Percentiles rank a stretch among this genome's conserved stretches.
Conservation (phyloP, 2,329 filamentous ascomycete genomes). For the Xylariaceae sp. region DNA sequence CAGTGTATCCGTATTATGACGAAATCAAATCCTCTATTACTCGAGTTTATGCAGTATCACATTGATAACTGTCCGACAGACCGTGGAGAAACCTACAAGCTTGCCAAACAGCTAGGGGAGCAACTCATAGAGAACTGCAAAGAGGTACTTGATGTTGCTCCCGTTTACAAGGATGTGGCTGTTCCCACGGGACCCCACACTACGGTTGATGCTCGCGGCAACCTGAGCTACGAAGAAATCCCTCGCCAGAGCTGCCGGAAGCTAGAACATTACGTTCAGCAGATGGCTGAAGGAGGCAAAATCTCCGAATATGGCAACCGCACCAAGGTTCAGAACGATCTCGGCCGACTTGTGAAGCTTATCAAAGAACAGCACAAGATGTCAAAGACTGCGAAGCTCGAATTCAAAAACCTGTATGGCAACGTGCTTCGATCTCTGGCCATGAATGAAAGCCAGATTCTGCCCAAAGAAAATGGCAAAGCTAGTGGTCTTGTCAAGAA, state of each 20-base stretch:
- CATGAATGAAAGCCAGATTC: slow-evolving; percentile 98
- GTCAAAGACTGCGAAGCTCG: slow-evolving; percentile 90
- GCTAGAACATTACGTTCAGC: slow-evolving; percentile 95
- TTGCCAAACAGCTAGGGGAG: slow-evolving; percentile 91
- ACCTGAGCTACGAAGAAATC: slow-evolving; percentile 86
- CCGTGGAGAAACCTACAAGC: slow-evolving; percentile 92
- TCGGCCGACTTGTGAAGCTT: slow-evolving; percentile 94
- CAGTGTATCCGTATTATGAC: slow-evolving; percentile 99
- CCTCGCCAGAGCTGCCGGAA: slow-evolving; percentile 88
- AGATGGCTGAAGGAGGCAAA: slow-evolving; percentile 98
- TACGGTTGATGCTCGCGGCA: slow-evolving; percentile 86
- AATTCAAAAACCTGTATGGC: slow-evolving; percentile 93
- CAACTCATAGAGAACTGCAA: slow-evolving; percentile 97
- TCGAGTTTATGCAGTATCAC: slow-evolving; percentile 99
- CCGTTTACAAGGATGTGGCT: slow-evolving; percentile 94
- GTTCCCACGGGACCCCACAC: slow-evolving; percentile 90
- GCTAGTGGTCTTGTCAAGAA: slow-evolving; percentile 49
- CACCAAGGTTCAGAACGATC: slow-evolving; percentile 94
- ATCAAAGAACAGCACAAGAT: slow-evolving; percentile 98
- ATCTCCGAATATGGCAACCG: slow-evolving; percentile 98
- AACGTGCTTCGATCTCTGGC: slow-evolving; percentile 90
- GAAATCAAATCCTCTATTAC: slow-evolving; percentile 88
- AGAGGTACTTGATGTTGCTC: slow-evolving; percentile 78
- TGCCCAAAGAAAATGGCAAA: slow-evolving; percentile 81
- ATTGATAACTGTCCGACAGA: slow-evolving; percentile 98